Evolutionary conservation across 768 basidiomycete species (phyloP), one percentile per base, ranked within the genome.

Genomic region (Pleurotus giganteus): DNA sequence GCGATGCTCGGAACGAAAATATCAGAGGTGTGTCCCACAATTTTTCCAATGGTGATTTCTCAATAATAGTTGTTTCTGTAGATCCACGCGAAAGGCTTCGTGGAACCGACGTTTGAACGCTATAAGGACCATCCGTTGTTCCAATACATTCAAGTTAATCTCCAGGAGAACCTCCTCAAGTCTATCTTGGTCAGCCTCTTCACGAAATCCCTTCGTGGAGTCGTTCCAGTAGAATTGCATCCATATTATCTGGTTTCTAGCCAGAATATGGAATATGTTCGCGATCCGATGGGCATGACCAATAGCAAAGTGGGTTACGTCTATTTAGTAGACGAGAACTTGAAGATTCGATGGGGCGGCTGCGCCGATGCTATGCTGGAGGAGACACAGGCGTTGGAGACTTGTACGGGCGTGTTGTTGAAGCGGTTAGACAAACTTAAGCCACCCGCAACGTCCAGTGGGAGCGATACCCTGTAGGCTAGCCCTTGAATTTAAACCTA

Each of bases 111-210:
- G 23, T 71, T 85, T 56, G 68, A 66, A 2, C 77, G 74, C 32
- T 88, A 79, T 69, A 63, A 66, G 28, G 65, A 72, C 1, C 71
- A 90, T 57, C 81, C 87, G 1, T 68, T 79, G 17, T 93, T 84
- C 66, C 88, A 86, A 71, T 84, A 82, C 59, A 66, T 91, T 46
- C 89, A 91, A 77, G 85, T 98, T 67, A 98, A 98, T 70, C 77
- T 96, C 24, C 96, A 98, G 72, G 90, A 94, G 68, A 98, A 98
- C 70, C 73, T 89, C 4, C 82, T 98, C 59, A 97, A 97, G 73
- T 89, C 90, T 1, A 81, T 94, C 66, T 83, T 98, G 28, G 89
- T 98, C 49, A 85, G 86, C 47, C 72, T 98, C 53, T 96, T 94
- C 73, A 69, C 87, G n/a, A 81, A 80, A 7, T 82, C 84, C 17